Evolutionary conservation across 1,139 yeast species (phyloP).

Genomic region (Sporopachydermia cereana): DNA sequence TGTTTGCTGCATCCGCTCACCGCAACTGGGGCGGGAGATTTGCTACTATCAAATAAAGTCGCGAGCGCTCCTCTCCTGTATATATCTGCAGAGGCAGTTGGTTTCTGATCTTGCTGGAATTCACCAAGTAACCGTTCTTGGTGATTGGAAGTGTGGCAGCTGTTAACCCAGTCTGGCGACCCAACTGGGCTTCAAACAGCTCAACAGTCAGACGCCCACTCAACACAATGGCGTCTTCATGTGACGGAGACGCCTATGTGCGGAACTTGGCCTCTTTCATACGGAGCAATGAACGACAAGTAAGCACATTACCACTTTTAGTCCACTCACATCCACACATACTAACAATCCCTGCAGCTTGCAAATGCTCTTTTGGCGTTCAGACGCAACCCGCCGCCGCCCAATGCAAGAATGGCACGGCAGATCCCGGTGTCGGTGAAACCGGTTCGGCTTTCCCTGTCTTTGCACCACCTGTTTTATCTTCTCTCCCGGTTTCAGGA

Average conservation of each 20-base stretch:
- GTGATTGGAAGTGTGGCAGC: too few species aligned
- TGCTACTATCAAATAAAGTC: too few species aligned
- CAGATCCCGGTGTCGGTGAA: slow-evolving; percentile 33
- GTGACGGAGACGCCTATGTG: slow-evolving; percentile 26
- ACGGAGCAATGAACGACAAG: slow-evolving; percentile 27
- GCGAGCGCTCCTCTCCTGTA: too few species aligned
- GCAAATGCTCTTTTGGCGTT: slow-evolving; percentile 10
- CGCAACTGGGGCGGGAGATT: too few species aligned
- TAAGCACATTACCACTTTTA: slow-evolving; percentile 15
- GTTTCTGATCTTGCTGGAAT: too few species aligned
- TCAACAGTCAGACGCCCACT: too few species aligned
- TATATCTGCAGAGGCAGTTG: too few species aligned
- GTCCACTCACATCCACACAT: slow-evolving; percentile 25
- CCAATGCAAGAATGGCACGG: slow-evolving; percentile 37
- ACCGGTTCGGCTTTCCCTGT: slow-evolving; percentile 44
- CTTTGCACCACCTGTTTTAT: slow-evolving; percentile 53
- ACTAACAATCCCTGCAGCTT: slow-evolving; percentile 27
- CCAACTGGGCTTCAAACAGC: too few species aligned
- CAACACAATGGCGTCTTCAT: not conserved
- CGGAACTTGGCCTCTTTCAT: slow-evolving; percentile 27
- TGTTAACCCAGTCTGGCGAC: too few species aligned
- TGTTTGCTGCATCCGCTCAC: too few species aligned
- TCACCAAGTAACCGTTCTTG: too few species aligned
- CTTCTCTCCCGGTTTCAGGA: slow-evolving; percentile 47
- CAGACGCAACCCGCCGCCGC: slow-evolving; percentile 13